A percentile compares a stretch with the other conserved stretches of the same genome.
Conservation (phyloP, 495 filamentous ascomycete genomes). For the Hypoxylon crocopeplum region DNA sequence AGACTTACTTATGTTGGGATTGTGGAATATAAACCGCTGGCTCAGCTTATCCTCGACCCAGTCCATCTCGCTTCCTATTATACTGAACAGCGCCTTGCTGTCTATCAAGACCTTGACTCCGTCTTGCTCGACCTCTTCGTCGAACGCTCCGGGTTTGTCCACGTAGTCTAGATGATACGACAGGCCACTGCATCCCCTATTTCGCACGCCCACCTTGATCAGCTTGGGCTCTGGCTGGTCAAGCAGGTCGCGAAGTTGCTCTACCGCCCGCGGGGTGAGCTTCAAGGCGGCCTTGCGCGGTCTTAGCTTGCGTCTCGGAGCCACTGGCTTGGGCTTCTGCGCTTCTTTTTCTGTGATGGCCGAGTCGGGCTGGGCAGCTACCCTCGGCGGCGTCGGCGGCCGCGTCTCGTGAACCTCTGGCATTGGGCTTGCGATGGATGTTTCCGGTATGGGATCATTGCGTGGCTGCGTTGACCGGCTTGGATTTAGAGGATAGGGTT, state of each 20-base stretch:
- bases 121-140: slow-evolving; percentile 94
- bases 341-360: slow-evolving; percentile 66
- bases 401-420: slow-evolving; percentile 62
- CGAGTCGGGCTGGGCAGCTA: slow-evolving; percentile 23
- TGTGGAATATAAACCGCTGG: slow-evolving; percentile 88
- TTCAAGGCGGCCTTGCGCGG: slow-evolving; percentile 91
- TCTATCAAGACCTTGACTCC: slow-evolving; percentile 96
- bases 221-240: slow-evolving; percentile 85
- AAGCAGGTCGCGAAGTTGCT: slow-evolving; percentile 76
- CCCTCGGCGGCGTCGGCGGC: slow-evolving; percentile 50
- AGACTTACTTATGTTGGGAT: slow-evolving; percentile 95
- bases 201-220: slow-evolving; percentile 93
- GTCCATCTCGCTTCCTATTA: slow-evolving; percentile 99
- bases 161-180: slow-evolving; percentile 97
- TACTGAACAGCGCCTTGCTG: slow-evolving; percentile 95
- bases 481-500: slow-evolving; percentile 71
- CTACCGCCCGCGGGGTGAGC: slow-evolving; percentile 76
- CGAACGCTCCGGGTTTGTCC: slow-evolving; percentile 83
- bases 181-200: slow-evolving; percentile 92
- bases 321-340: slow-evolving; percentile 62
- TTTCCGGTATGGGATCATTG: slow-evolving; percentile 69
- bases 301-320: slow-evolving; percentile 71
- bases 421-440: slow-evolving; percentile 67
- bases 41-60: slow-evolving; percentile 96
- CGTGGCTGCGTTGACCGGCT: slow-evolving; percentile 68